Conservation (phyloP, 164 flowering plant genomes). For the Tinospora cordifolia region DNA sequence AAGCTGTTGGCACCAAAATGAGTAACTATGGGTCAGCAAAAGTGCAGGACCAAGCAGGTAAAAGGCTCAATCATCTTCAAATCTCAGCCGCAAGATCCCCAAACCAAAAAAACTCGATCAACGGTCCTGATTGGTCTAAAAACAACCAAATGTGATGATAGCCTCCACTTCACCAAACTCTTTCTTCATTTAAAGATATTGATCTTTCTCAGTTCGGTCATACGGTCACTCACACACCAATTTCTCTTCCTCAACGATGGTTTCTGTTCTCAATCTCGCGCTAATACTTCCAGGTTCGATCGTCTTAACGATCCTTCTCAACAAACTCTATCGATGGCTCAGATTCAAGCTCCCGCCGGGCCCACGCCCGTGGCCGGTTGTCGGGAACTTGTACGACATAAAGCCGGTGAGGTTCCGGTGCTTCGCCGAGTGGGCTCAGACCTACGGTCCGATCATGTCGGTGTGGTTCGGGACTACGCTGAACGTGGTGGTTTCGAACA, state of each 20-base stretch:
- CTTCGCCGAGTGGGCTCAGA: conserved; percentile 42
- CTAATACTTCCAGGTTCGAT: conserved; percentile 8
- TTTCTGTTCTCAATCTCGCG: too few species aligned
- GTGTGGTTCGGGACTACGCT: conserved; percentile 45
- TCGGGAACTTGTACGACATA: conserved; percentile 50
- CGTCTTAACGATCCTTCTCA: conserved; percentile 15
- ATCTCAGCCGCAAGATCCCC: too few species aligned
- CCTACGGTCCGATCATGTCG: conserved; percentile 46
- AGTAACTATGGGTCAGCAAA: too few species aligned
- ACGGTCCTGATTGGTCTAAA: too few species aligned
- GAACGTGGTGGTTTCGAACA: conserved; percentile 33
- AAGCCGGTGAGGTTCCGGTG: conserved; percentile 46
- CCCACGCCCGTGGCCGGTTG: conserved; percentile 45
- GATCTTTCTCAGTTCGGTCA: background rate
- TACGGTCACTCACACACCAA: conserved; percentile 14
- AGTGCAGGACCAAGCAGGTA: too few species aligned
- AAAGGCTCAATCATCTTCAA: too few species aligned
- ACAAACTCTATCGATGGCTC: conserved; percentile 26
- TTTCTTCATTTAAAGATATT: too few species aligned
- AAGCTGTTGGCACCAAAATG: too few species aligned
- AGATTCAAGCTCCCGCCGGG: conserved; percentile 49
- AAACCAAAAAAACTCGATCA: too few species aligned
- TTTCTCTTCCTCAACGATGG: too few species aligned
- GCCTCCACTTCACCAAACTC: too few species aligned
- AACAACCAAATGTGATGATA: too few species aligned